Percentiles rank a stretch among this genome's conserved stretches.
Conservation (phyloP, 176 grass and related monocot genomes). For the Puya raimondii region DNA sequence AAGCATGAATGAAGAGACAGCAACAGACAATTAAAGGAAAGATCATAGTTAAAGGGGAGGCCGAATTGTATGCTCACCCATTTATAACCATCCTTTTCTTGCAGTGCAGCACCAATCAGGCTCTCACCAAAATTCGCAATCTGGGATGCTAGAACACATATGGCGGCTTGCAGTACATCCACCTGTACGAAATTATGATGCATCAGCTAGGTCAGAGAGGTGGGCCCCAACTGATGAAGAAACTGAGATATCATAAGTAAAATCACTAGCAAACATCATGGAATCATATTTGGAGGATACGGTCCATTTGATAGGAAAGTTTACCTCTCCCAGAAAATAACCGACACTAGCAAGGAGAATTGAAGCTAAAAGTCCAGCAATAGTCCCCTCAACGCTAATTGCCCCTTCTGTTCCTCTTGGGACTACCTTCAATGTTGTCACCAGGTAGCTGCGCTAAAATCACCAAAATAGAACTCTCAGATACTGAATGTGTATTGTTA, state of each 20-base stretch:
- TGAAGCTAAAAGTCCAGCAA: slow-evolving; percentile 71
- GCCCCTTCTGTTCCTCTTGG: slow-evolving; percentile 88
- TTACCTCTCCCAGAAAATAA: slow-evolving; percentile 71
- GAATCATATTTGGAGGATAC: background rate
- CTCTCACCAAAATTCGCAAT: slow-evolving; percentile 97
- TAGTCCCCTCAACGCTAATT: slow-evolving; percentile 75
- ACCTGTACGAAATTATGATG: slow-evolving; percentile 31
- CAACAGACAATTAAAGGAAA: background rate
- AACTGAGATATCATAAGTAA: background rate
- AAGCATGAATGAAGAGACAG: slow-evolving; percentile 8
- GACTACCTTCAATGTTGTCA: slow-evolving; percentile 84
- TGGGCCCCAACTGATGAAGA: background rate
- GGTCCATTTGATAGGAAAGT: slow-evolving; percentile 2
- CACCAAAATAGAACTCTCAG: slow-evolving; percentile 17
- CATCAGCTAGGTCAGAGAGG: background rate
- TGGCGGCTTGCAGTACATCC: slow-evolving; percentile 33
- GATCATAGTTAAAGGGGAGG: too few relatives aligned
- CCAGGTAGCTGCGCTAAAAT: slow-evolving; percentile 78
- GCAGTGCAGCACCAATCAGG: slow-evolving; percentile 60
- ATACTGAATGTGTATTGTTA: background rate
- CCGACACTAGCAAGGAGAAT: slow-evolving; percentile 50
- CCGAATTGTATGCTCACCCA: slow-evolving; percentile 54
- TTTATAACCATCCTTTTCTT: slow-evolving; percentile 87
- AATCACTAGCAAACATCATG: background rate
- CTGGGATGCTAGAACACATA: slow-evolving; percentile 90